These are phyloP conservation scores for Amanita rimosa DNA, from an alignment of 768 basidiomycete species.

Conservation along the genomic window DNA sequence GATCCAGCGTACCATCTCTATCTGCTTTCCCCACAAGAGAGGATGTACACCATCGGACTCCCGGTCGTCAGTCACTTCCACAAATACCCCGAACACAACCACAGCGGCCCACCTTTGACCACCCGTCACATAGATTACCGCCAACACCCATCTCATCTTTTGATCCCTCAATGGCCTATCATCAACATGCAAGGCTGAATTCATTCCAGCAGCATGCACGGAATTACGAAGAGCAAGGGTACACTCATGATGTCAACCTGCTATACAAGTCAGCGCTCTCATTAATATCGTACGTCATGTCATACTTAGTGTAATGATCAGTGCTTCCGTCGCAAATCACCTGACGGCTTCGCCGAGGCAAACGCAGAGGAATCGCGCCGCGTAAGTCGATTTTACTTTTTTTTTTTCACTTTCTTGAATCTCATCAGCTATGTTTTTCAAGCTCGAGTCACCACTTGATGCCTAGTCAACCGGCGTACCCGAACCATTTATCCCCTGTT, in stretches of 20 bases:
- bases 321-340: constrained; percentile 1
- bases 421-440: background rate
- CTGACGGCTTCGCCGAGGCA: background rate
- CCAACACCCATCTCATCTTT: constrained; percentile 20
- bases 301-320: background rate
- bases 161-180: constrained; percentile 38
- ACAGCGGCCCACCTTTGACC: background rate
- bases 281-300: background rate
- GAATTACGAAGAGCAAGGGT: background rate
- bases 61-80: constrained; percentile 12
- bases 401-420: background rate
- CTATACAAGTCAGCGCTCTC: constrained; percentile 4
- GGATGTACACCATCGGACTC: constrained; percentile 7
- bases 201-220: background rate
- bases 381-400: background rate
- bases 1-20: constrained; percentile 24
- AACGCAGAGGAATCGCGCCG: background rate
- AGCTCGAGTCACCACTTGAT: background rate
- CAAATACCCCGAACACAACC: background rate
- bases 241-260: constrained; percentile 9
- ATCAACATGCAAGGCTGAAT: background rate
- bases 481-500: background rate
- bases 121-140: constrained; percentile 2
- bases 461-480: background rate
- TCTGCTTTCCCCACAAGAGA: constrained; percentile 14